phyloP scores from a whole-genome alignment of 176 grass and related monocot species.

The Olyra latifolia region DNA sequence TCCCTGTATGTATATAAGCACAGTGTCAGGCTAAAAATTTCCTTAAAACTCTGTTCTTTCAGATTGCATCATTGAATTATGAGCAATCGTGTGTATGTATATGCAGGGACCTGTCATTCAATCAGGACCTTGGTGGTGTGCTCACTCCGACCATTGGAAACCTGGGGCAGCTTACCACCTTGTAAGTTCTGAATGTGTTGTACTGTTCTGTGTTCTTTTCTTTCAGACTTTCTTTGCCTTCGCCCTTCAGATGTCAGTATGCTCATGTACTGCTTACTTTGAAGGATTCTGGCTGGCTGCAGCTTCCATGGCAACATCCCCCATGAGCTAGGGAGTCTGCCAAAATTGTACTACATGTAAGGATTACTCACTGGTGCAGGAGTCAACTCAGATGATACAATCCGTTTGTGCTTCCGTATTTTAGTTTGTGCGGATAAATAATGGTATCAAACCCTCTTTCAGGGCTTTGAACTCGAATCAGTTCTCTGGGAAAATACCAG shows the following conservation, averaged over 20 bases:
- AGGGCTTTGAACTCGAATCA: constrained; percentile 87
- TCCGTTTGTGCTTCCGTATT: neutral
- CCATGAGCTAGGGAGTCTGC: constrained; percentile 61
- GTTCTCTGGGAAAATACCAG: constrained; percentile 77
- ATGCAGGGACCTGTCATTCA: constrained; percentile 83
- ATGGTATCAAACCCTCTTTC: constrained; percentile 32
- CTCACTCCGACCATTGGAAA: constrained; percentile 69
- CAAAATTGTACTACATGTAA: constrained; percentile 77
- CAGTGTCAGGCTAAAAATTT: neutral
- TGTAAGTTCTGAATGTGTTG: constrained; percentile 54
- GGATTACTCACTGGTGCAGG: neutral
- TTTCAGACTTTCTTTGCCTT: neutral
- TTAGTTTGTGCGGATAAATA: neutral
- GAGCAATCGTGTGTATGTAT: neutral
- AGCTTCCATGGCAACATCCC: constrained; percentile 77
- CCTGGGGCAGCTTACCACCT: constrained; percentile 70
- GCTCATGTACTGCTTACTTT: constrained; percentile 14
- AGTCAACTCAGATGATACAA: neutral
- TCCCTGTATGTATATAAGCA: constrained; percentile 63
- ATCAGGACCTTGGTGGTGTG: constrained; percentile 53
- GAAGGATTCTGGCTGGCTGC: constrained; percentile 81
- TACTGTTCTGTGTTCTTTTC: neutral
- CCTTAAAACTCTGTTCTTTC: neutral
- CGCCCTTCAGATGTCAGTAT: neutral
- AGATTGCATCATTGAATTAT: constrained; percentile 11